phyloP scores from a whole-genome alignment of 2,329 filamentous ascomycete genomes.

The Venturia aucupariae region DNA sequence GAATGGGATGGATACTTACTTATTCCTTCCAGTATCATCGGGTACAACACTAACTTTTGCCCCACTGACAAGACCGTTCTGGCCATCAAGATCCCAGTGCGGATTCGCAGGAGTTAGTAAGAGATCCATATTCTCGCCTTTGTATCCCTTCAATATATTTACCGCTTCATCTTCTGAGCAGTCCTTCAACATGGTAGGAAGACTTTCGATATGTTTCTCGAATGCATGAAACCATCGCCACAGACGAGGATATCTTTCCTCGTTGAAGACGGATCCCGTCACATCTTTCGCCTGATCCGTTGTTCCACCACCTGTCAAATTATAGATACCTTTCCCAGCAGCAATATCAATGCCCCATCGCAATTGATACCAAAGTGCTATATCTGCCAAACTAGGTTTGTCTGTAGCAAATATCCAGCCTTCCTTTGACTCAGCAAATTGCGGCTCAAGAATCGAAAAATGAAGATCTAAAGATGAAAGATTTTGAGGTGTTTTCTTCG shows the following conservation, averaged over 20 bases:
- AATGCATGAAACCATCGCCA: constrained; percentile 29
- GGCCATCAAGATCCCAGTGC: constrained; percentile 22
- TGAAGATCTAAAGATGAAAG: constrained; percentile 30
- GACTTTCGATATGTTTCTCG: constrained; percentile 23
- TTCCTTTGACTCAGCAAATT: constrained; percentile 21
- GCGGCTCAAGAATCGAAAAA: constrained; percentile 29
- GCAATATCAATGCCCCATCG: constrained; percentile 32
- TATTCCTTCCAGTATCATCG: constrained; percentile 32
- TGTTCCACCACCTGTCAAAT: constrained; percentile 29
- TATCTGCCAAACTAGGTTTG: constrained; percentile 28
- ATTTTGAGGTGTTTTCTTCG: constrained; percentile 30
- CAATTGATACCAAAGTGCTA: constrained; percentile 31
- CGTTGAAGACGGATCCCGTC: constrained; percentile 27
- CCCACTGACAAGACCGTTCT: constrained; percentile 25
- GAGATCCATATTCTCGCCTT: constrained; percentile 19
- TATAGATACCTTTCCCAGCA: constrained; percentile 25
- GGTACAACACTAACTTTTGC: constrained; percentile 27
- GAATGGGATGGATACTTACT: constrained; percentile 19
- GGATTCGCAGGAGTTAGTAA: constrained; percentile 24
- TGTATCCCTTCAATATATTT: constrained; percentile 6
- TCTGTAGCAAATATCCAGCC: constrained; percentile 29
- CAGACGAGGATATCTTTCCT: constrained; percentile 28
- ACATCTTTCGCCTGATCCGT: constrained; percentile 20
- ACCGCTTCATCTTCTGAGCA: constrained; percentile 16
- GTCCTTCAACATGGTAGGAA: constrained; percentile 23